Base-by-base conservation (phyloP, 2,329 filamentous ascomycete genomes). In the Colletotrichum siamense region DNA sequence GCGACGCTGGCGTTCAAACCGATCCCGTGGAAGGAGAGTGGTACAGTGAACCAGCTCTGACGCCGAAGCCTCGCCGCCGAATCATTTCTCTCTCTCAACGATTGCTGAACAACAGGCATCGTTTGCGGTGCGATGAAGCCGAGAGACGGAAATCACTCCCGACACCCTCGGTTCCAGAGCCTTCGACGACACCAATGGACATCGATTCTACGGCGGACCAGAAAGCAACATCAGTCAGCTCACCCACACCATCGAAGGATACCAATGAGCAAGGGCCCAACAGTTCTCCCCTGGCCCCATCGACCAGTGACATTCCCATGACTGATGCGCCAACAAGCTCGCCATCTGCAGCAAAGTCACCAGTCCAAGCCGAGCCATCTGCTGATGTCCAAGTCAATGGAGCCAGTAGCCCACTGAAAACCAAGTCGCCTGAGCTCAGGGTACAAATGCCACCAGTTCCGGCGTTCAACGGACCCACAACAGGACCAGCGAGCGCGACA, bases 381-480 rank as follows among this genome's bases (percentile, higher is more conserved):
- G n/a, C 16, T 6, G 71, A 73, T 15, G 8, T 77, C 39, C 34
- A 30, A 66, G 5, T 55, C 55, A 79, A 81, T 16, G 78, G 75
- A 5, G 16, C 16, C 15, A 75, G 34, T 44, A 78, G 76, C 18
- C 69, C 78, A 5, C n/a, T 52, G 36, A 78, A 80, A 36, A 49
- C 18, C 5, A 76, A 65, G 22, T 77, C 86, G 3, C 86, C 87
- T 1, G 88, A 91, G 68, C 79, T 91, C 6, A 86, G 86, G 15
- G 89, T 93, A 8, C 90, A 92, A 71, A 84, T 92, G 82, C 91
- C 92, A 9, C 88, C 91, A 3, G 85, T 90, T 2, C 89, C 91
- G 1, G 81, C 84, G 1, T 91, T 92, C 36, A 86, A 87, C 66
- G 86, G 81, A 59, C 80, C 85, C 2, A 82, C 81, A 2, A 79